Evolutionary conservation across 2,329 filamentous ascomycete species (phyloP), one percentile per base, ranked within the genome.

Genomic region (Lecanicillium sp.): DNA sequence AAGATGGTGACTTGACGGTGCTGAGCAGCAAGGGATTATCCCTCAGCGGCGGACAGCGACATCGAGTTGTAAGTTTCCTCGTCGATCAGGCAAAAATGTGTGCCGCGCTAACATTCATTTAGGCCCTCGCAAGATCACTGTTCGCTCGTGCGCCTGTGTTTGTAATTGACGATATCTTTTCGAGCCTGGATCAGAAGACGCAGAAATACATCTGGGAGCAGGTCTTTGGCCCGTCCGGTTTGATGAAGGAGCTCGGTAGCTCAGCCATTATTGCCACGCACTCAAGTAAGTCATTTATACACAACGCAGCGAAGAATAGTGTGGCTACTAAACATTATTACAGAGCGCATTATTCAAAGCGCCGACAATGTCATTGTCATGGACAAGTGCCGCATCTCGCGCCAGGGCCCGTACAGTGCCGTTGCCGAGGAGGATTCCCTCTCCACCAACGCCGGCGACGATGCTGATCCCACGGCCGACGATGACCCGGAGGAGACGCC

Each of bases 31-130:
- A 53, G 2, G 59, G 59, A 2, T 51, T 53, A 9, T 51, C 51
- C 3, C 52, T 61, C 0, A 60, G 57, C 33, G 59, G 58, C 10
- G 59, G 59, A 3, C 58, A 60, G 48, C 55, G 57, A 20, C 53
- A 56, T 47, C 54, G 58, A 12, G 49, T 60, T 32, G 54, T 54
- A 37, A 44, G 27, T 23, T 21, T 23, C 21, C 8, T 12, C 11
- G 7, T 15, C n/a, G 12, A 15, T 6, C 12, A 33, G 3, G n/a
- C n/a, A n/a, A n/a, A n/a, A n/a, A n/a, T n/a, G n/a, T n/a, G n/a
- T n/a, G n/a, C n/a, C n/a, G 14, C 12, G 30, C 30, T 33, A 33
- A 33, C n/a, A 37, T 64, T 81, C 4, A 87, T 93, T 93, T 95
- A 66, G 41, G 52, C 57, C 5, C 44, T 61, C 7, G 59, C 58